phyloP scores from a whole-genome alignment of 208 protist species.

The Leishmania gerbilli region DNA sequence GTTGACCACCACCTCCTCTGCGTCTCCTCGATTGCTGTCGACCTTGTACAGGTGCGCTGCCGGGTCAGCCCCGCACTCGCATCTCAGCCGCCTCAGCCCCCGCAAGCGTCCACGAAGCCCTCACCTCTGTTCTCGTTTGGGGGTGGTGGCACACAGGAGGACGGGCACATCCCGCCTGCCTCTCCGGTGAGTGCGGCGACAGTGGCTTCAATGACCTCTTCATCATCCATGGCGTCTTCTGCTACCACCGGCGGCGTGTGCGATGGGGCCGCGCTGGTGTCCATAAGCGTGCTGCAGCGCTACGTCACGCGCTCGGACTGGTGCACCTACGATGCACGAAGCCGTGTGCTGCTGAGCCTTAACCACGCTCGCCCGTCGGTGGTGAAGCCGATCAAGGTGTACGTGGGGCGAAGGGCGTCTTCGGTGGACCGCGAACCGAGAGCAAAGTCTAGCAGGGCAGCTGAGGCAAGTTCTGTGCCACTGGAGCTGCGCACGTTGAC shows the following conservation, averaged over 20 bases:
- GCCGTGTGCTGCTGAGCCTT: constrained; percentile 39
- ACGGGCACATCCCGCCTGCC: no score
- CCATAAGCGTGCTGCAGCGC: constrained; percentile 39
- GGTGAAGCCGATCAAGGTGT: constrained; percentile 55
- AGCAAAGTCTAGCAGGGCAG: neutral
- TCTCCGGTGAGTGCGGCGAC: neutral
- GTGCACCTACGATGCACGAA: constrained; percentile 22
- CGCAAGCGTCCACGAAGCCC: neutral
- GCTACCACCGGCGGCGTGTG: neutral
- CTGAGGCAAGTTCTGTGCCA: neutral
- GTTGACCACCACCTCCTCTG: constrained; percentile 38
- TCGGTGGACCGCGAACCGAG: neutral
- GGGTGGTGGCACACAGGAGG: neutral
- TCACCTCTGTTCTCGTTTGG: neutral
- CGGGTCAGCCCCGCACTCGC: neutral
- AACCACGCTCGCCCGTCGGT: constrained; percentile 39
- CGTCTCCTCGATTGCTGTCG: constrained; percentile 53
- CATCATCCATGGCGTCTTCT: neutral
- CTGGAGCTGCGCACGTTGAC: constrained; percentile 19
- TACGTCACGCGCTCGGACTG: constrained; percentile 51
- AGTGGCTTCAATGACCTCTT: neutral
- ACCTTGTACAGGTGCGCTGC: constrained; percentile 39
- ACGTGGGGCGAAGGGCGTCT: neutral
- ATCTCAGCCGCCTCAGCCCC: no score
- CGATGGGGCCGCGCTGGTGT: neutral